Base-by-base conservation (phyloP, 2,329 filamentous ascomycete genomes). In the Boeremia exigua region DNA sequence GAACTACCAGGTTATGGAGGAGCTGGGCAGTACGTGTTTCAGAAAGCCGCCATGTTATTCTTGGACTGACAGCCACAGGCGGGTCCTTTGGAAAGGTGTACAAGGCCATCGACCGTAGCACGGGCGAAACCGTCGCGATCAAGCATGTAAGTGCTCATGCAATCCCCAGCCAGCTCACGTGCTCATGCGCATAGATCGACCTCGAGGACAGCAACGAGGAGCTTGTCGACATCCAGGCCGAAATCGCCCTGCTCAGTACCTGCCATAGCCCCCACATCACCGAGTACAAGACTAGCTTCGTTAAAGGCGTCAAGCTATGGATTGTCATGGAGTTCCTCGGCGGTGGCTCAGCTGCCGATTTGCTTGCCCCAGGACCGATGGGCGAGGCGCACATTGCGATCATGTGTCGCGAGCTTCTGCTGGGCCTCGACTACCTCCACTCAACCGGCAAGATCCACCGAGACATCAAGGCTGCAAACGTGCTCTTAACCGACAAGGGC, bases 241-340 rank as follows among this genome's bases (percentile, higher is more conserved):
- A 99, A 75, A 98, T 99, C 65, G 90, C 92, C 2, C 90, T 99
- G 30, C 83, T 99, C 58, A 95, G 93, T 77, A 97, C 95, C 48
- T 99, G 95, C 80, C 90, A 90, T 65, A 97, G 93, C 74, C 89
- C 90, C 43, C 96, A 90, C 76, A 92, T 99, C 65, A 98, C 95
- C 14, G 91, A 96, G 74, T 99, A 99, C 82, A 96, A 93, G 75
- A 90, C 91, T 19, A 97, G 93, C 72, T 99, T 98, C 75, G 84
- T 98, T n/a, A 87, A 91, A 66, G 95, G 95, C 25, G 90, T 93
- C 74, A 99, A 98, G 79, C 81, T 99, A 81, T 99, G 95, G 95
- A 99, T 99, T 72, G 92, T 98, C 55, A 99, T 99, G 95, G 95
- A 99, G 77, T 99, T 90, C 72, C 81, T 99, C 10, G 95, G 95